phyloP scores from a whole-genome alignment of 352 stramenopile genomes.

The Phytophthora fragariae region DNA sequence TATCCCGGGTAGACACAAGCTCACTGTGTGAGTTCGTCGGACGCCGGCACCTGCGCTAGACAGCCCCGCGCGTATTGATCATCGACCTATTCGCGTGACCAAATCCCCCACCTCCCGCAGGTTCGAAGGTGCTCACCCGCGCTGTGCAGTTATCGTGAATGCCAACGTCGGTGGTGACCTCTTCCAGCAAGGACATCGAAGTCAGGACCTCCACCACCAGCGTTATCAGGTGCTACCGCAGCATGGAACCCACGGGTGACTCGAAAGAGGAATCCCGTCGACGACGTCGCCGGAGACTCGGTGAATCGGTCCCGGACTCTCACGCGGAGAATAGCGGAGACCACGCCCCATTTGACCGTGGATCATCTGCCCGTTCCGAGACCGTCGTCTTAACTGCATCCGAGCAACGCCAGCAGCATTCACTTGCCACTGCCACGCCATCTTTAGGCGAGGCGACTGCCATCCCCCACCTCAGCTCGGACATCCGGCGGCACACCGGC shows the following conservation, averaged over 20 bases:
- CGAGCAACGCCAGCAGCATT: conserved; percentile 1
- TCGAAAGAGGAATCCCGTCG: conserved; percentile 23
- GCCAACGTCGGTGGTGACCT: conserved; percentile 6
- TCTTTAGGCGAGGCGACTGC: conserved; percentile 10
- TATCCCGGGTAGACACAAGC: conserved; percentile 38
- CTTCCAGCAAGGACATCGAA: not conserved
- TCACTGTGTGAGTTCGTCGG: not conserved
- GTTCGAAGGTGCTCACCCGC: not conserved
- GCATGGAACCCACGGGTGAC: conserved; percentile 6
- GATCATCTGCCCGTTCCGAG: conserved; percentile 29
- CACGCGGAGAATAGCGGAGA: conserved; percentile 13
- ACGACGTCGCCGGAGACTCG: conserved; percentile 21
- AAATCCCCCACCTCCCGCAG: not conserved
- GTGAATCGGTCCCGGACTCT: conserved; percentile 11
- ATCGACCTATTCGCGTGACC: not conserved
- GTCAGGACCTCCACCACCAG: not conserved
- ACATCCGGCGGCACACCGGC: conserved; percentile 24
- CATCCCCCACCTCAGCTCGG: conserved; percentile 6
- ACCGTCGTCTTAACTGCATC: conserved; percentile 18
- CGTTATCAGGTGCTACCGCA: conserved; percentile 4
- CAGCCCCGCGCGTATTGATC: not conserved
- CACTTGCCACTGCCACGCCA: conserved; percentile 4
- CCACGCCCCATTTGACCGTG: conserved; percentile 17
- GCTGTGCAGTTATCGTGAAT: conserved; percentile 10
- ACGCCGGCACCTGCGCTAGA: not conserved